These are phyloP conservation scores for Colletotrichum sp. DNA, from an alignment of 2,329 filamentous ascomycete species.

Conservation along the genomic window DNA sequence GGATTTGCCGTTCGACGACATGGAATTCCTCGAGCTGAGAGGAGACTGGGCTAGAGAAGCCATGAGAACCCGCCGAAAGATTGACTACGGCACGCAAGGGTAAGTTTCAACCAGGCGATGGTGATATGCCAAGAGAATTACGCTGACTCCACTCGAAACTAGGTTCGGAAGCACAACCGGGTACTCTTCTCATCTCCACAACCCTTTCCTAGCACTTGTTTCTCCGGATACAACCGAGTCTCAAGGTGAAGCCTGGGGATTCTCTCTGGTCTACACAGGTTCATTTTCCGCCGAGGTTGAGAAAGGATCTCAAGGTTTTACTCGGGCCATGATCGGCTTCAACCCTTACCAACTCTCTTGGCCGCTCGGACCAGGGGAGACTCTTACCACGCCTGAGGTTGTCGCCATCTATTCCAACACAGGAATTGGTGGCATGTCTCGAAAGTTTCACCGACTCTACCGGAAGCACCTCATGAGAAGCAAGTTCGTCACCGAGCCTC, in stretches of 20 bases:
- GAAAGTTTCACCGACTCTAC: slow-evolving; percentile 65
- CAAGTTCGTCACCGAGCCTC: slow-evolving; percentile 55
- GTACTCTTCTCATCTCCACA: slow-evolving; percentile 68
- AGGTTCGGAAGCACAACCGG: slow-evolving; percentile 67
- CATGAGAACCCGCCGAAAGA: slow-evolving; percentile 55
- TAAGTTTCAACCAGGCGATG: slow-evolving; percentile 28
- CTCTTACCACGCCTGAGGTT: slow-evolving; percentile 65
- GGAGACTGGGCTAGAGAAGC: slow-evolving; percentile 69
- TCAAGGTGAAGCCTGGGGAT: slow-evolving; percentile 67
- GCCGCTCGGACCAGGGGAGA: slow-evolving; percentile 58
- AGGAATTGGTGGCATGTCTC: slow-evolving; percentile 67
- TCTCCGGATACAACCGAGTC: slow-evolving; percentile 64
- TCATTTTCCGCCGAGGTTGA: slow-evolving; percentile 68
- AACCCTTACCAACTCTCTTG: slow-evolving; percentile 67
- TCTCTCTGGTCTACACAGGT: slow-evolving; percentile 69
- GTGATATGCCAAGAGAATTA: not conserved
- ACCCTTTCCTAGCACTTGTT: slow-evolving; percentile 66
- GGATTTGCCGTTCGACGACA: slow-evolving; percentile 63
- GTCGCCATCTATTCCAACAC: slow-evolving; percentile 65
- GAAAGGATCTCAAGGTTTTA: slow-evolving; percentile 65
- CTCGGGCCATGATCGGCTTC: slow-evolving; percentile 64
- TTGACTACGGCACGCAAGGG: slow-evolving; percentile 63
- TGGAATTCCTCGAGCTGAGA: slow-evolving; percentile 66
- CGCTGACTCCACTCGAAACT: not conserved
- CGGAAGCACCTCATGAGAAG: slow-evolving; percentile 64